A percentile compares a stretch with the other conserved stretches of the same genome.
phyloP scores from a whole-genome alignment of 2,329 filamentous ascomycete genomes.

The Fusarium globosum region DNA sequence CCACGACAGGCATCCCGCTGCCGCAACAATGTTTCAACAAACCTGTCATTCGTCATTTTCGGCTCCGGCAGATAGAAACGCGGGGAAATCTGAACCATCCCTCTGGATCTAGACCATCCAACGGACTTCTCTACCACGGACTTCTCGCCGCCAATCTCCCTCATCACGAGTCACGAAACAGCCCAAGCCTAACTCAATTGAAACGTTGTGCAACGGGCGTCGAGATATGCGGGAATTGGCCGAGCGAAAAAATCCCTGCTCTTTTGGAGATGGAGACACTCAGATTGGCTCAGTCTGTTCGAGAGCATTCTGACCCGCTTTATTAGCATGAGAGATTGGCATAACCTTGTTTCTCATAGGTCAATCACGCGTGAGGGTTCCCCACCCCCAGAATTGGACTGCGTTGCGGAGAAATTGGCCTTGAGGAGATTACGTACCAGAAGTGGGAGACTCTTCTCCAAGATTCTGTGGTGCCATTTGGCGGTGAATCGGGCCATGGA shows the following conservation, averaged over 20 bases:
- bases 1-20: too few species aligned
- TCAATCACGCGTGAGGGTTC: background rate
- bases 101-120: background rate
- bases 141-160: background rate
- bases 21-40: background rate
- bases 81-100: background rate
- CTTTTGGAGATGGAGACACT: background rate
- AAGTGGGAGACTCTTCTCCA: constrained; percentile 8
- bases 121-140: constrained; percentile 3
- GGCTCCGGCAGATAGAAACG: background rate
- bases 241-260: background rate
- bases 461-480: background rate
- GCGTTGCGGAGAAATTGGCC: constrained; percentile 17
- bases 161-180: background rate
- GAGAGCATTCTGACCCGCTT: constrained; percentile 12
- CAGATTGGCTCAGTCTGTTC: constrained; percentile 8
- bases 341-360: background rate
- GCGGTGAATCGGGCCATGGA: background rate
- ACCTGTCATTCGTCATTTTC: background rate
- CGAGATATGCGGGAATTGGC: background rate
- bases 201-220: background rate
- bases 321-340: constrained; percentile 9
- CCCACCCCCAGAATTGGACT: constrained; percentile 15
- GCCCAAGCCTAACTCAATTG: background rate
- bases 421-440: background rate